Evolutionary conservation across 1,139 yeast genomes (phyloP), one percentile per base, ranked within the genome.

Genomic region (Pichia sp.): DNA sequence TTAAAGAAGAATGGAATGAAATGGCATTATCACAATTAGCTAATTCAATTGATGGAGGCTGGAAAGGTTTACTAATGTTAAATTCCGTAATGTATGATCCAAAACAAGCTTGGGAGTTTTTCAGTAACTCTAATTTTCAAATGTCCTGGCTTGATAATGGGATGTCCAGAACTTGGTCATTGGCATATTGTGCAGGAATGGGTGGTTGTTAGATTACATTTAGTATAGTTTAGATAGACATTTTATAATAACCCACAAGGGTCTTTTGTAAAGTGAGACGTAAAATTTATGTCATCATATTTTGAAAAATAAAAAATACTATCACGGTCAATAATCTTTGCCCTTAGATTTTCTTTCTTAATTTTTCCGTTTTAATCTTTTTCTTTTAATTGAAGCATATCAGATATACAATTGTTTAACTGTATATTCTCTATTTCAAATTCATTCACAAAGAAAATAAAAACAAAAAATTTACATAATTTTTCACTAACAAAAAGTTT

Each of bases 151-250:
- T 92, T 52, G 97, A 92, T 61, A 80, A 80, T 50, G 98, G 98
- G 3, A 95, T 88, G 71, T 83, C 95, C 56, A 70, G 82, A 59
- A 85, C 97, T 0, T 90, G 97, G 97, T 78, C 89, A 45, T 70
- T 89, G 56, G 85, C 96, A 0, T 88, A 78, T 60, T 69, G 85
- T 42, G 95, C 88, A 36, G 85, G 68, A 18, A 56, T 62, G 51
- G 62, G 64, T 6, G 63, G 61, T 5, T 37, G 39, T 36, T 49
- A 24, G 35, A 15, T 12, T 27, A n/a, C n/a, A n/a, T n/a, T n/a
- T n/a, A n/a, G n/a, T n/a, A n/a, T n/a, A n/a, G n/a, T n/a, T 9
- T 25, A 25, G 13, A 15, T 1, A 39, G 16, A 27, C 15, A 12
- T 24, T 12, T 22, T 24, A n/a, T n/a, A n/a, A n/a, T n/a, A n/a